phyloP scores from a whole-genome alignment of 306 rosid species.

The Coriaria nepalensis region DNA sequence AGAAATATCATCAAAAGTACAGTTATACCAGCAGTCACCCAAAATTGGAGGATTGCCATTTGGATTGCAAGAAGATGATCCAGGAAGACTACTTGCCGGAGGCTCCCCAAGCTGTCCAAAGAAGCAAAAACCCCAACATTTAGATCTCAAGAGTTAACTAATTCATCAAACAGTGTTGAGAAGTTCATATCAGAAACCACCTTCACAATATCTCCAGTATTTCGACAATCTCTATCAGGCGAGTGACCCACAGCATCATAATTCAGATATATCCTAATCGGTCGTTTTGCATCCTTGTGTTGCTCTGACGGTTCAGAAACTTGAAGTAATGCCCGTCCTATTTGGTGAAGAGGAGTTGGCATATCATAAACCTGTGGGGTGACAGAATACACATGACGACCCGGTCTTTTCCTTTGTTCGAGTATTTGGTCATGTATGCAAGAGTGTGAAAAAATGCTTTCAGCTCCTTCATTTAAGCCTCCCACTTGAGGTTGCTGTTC shows the following conservation, averaged over 20 bases:
- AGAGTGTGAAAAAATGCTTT: conserved; percentile 65
- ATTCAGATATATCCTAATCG: conserved; percentile 88
- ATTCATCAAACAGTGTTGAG: neutral
- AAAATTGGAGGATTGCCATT: conserved; percentile 58
- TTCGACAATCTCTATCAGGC: conserved; percentile 77
- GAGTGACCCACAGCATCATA: conserved; percentile 99
- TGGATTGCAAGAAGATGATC: conserved; percentile 73
- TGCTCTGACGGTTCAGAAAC: conserved; percentile 22
- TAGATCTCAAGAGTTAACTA: too few relatives aligned
- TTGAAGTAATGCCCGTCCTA: conserved; percentile 73
- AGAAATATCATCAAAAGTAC: conserved; percentile 84
- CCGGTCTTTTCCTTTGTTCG: conserved; percentile 78
- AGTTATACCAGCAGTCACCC: conserved; percentile 98
- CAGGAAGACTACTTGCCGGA: conserved; percentile 31
- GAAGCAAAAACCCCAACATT: neutral
- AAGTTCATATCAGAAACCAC: conserved; percentile 28
- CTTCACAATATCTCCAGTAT: conserved; percentile 69
- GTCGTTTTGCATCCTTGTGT: conserved; percentile 51
- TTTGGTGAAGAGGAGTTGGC: conserved; percentile 40
- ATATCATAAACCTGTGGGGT: conserved; percentile 70
- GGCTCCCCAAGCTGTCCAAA: conserved; percentile 84
- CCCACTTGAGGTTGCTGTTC: conserved; percentile 31
- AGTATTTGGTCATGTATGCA: conserved; percentile 95
- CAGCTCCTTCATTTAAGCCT: conserved; percentile 27
- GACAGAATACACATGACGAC: conserved; percentile 75